Percentiles rank a stretch among this genome's conserved stretches.
Evolutionary conservation across 768 basidiomycete genomes (phyloP).

Genomic region (Neoboletus magnificus): DNA sequence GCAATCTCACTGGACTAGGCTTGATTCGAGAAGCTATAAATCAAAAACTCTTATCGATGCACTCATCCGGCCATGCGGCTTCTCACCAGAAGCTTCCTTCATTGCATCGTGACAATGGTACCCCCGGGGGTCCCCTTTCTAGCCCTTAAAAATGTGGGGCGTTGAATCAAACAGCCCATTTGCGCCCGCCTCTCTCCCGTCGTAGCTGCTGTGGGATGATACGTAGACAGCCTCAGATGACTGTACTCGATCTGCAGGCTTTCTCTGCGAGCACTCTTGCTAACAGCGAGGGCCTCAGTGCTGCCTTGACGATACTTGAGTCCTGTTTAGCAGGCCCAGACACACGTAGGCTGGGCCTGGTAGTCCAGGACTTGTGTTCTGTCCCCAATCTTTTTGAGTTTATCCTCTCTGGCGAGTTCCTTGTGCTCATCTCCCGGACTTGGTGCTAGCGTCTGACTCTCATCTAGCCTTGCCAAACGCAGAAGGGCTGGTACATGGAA

Average conservation of each 20-base stretch:
- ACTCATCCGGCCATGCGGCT: background rate
- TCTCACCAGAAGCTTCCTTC: conserved; percentile 7
- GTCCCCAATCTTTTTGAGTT: conserved; percentile 27
- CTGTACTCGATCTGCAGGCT: conserved; percentile 13
- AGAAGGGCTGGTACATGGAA: conserved; percentile 19
- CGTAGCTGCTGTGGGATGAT: background rate
- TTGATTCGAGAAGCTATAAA: background rate
- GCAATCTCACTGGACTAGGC: too few species aligned
- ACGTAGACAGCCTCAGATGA: background rate
- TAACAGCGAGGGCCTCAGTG: conserved; percentile 16
- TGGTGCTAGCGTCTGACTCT: background rate
- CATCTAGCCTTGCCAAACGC: conserved; percentile 12
- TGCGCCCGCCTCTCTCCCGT: background rate
- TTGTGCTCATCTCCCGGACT: background rate
- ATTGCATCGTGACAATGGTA: too few species aligned
- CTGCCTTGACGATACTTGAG: conserved; percentile 14
- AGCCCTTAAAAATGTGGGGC: background rate
- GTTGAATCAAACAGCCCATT: background rate
- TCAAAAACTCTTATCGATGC: background rate
- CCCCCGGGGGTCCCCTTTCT: background rate
- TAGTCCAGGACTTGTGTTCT: conserved; percentile 28
- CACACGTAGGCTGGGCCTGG: conserved; percentile 17
- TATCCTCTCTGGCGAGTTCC: conserved; percentile 25
- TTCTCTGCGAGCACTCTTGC: conserved; percentile 19
- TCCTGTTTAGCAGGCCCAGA: conserved; percentile 27